phyloP scores from a whole-genome alignment of 805 yeast genomes.

The Zygoascus biomembranicola region DNA sequence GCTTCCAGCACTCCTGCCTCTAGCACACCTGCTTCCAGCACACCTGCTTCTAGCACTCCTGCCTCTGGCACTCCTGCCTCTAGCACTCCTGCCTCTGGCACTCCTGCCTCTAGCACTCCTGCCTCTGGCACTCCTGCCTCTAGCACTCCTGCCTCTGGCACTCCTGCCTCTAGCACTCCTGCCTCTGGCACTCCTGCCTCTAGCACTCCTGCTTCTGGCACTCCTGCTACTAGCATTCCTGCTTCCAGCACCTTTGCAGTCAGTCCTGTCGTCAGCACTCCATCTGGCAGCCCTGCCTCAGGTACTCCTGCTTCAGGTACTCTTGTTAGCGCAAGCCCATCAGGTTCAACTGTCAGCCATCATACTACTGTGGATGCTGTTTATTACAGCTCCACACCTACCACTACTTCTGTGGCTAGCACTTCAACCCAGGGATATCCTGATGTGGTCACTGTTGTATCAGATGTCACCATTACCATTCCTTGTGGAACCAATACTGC shows the following conservation, averaged over 20 bases:
- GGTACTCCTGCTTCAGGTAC: not conserved
- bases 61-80: not conserved
- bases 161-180: not conserved
- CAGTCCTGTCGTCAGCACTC: not conserved
- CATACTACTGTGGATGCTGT: not conserved
- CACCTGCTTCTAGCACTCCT: not conserved
- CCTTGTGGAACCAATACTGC: slow-evolving; percentile 7
- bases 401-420: not conserved
- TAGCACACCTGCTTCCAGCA: not conserved
- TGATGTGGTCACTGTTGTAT: slow-evolving; percentile 7
- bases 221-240: not conserved
- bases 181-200: not conserved
- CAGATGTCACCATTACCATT: slow-evolving; percentile 11
- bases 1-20: not conserved
- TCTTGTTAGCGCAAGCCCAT: not conserved
- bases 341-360: not conserved
- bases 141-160: not conserved
- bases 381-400: not conserved
- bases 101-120: not conserved
- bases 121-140: not conserved
- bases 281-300: not conserved
- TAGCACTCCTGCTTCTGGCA: not conserved
- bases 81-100: not conserved
- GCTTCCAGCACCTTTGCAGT: not conserved
- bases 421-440: not conserved